phyloP scores from a whole-genome alignment of 441 rosid species.

The Bocquillonia castaneifolia region DNA sequence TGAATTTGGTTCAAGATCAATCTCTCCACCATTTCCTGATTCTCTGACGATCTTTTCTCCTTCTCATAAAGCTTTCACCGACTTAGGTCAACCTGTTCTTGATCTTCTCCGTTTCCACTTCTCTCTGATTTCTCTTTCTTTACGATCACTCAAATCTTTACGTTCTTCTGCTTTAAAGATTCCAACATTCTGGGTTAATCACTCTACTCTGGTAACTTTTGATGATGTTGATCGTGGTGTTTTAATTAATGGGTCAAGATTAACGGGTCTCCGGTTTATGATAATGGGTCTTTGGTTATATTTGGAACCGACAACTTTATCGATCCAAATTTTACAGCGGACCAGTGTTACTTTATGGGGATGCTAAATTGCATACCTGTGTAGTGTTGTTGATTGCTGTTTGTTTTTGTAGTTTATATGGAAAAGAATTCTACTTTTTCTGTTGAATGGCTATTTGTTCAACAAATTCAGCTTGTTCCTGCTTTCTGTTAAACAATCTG shows the following conservation, averaged over 20 bases:
- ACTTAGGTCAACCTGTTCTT: conserved; percentile 19
- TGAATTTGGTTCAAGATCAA: conserved; percentile 27
- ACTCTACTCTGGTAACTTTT: conserved; percentile 31
- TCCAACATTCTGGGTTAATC: conserved; percentile 31
- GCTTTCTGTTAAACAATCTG: not conserved
- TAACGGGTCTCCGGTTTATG: conserved; percentile 20
- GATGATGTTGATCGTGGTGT: not conserved
- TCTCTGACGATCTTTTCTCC: conserved; percentile 45
- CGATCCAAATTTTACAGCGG: conserved; percentile 31
- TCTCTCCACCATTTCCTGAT: conserved; percentile 12
- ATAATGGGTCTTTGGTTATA: conserved; percentile 35
- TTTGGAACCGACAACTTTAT: conserved; percentile 36
- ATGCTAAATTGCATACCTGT: conserved; percentile 15
- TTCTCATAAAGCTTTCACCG: conserved; percentile 21
- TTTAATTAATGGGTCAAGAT: conserved; percentile 33
- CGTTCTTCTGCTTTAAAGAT: conserved; percentile 37
- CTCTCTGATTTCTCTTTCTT: conserved; percentile 23
- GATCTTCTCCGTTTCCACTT: conserved; percentile 20
- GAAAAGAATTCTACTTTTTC: not conserved
- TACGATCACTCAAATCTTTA: conserved; percentile 27
- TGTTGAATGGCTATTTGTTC: not conserved
- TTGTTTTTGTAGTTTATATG: not conserved
- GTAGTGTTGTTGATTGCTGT: not conserved
- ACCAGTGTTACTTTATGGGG: not conserved
- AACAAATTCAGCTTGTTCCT: not conserved